Base-by-base conservation (phyloP, 2,329 filamentous ascomycete genomes). In the Aotearoamyces nothofagi region DNA sequence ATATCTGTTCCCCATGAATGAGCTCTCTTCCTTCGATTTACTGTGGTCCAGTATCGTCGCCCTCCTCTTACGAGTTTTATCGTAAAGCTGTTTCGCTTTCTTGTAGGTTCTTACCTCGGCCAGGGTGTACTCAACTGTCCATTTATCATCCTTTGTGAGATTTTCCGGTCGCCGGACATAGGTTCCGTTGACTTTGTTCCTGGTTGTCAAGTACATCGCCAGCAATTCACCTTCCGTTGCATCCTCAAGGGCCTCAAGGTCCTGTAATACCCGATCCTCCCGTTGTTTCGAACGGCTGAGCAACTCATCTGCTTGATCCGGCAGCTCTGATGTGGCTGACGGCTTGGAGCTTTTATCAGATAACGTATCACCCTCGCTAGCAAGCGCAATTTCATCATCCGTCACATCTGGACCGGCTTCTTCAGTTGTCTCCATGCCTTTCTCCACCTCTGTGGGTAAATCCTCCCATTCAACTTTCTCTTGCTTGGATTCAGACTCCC, bases 91-190 rank as follows among this genome's bases (percentile, higher is more conserved):
- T 34, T 50, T 51, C 1, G 66, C 68, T 13, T 33, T 30, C 13
- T 33, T 54, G 0, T 48, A 37, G 3, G 51, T 38, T 0, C 52
- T 29, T 2, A 84, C 57, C 38, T 86, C 78, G 25, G 66, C 63
- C 26, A 94, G 55, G 19, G 73, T 63, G 52, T 92, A 94, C 41
- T 90, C 71, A n/a, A 94, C 58, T 1, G 56, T 50, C 86, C 86
- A 94, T 5, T 56, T 44, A 38, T 71, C 63, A 0, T 42, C 12
- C 9, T 42, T 17, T 0, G 29, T 50, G 25, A 76, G 47, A 0
- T 59, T 40, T 2, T 53, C 38, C 0, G 83, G 79, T 3, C 83
- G 72, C 0, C 56, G 46, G 1, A 82, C 68, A 30, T 66, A 64
- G 9, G 56, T 30, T 11, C 67, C 74, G 44, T 90, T 77, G 30